Evolutionary conservation across 2,329 filamentous ascomycete species (phyloP).

Genomic region (Cladosporium sp.): DNA sequence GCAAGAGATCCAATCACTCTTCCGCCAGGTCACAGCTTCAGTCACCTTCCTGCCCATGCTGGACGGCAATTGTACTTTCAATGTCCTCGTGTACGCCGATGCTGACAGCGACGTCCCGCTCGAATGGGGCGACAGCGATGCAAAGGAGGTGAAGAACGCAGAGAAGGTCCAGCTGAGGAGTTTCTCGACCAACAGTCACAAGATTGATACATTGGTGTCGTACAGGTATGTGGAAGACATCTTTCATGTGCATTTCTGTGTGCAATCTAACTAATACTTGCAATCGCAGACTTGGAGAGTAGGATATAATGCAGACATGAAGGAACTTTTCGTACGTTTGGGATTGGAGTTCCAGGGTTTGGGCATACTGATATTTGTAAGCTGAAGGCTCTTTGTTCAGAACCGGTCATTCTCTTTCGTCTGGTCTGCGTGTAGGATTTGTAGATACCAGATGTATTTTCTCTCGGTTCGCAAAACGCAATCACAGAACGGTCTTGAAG

Average conservation of each 20-base stretch:
- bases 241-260: background rate
- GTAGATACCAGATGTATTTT: too few relatives aligned
- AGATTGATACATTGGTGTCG: conserved; percentile 92
- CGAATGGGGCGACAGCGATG: conserved; percentile 98
- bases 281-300: conserved; percentile 6
- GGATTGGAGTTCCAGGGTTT: background rate
- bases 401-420: too few relatives aligned
- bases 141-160: conserved; percentile 90
- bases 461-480: too few relatives aligned
- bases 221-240: conserved; percentile 56
- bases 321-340: conserved; percentile 6
- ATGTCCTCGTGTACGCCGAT: conserved; percentile 96
- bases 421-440: too few relatives aligned
- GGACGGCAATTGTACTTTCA: conserved; percentile 94
- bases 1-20: conserved; percentile 91
- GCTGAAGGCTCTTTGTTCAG: too few relatives aligned
- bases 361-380: background rate
- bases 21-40: conserved; percentile 95
- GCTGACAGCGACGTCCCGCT: conserved; percentile 94
- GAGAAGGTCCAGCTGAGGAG: conserved; percentile 94
- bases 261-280: too few relatives aligned
- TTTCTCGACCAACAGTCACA: conserved; percentile 92
- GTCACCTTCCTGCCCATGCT: conserved; percentile 96
- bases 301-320: background rate
- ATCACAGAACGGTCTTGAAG: too few relatives aligned